A percentile compares a stretch with the other conserved stretches of the same genome.
phyloP scores from a whole-genome alignment of 2,329 filamentous ascomycete genomes.

The Bipolaris gigantea region DNA sequence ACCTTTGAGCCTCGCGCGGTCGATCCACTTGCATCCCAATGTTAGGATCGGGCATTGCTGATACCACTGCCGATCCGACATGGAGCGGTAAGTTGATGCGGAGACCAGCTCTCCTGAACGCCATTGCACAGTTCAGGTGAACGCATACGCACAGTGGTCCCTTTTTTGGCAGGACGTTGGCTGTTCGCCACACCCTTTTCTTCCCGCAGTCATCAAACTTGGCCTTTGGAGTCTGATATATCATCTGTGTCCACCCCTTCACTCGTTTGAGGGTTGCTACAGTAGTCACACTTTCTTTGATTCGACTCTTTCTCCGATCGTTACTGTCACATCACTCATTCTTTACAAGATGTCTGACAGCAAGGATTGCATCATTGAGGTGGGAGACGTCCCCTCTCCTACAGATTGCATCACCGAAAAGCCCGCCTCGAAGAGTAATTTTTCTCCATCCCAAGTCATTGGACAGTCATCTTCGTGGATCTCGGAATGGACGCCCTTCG shows the following conservation, averaged over 20 bases:
- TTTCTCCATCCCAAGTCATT: constrained; percentile 3
- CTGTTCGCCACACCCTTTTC: constrained; percentile 4
- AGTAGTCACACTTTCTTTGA: constrained; percentile 32
- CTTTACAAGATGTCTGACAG: constrained; percentile 28
- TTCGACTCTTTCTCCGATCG: constrained; percentile 17
- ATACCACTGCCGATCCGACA: constrained; percentile 11
- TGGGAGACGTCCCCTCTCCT: constrained; percentile 24
- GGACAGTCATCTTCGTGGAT: constrained; percentile 34
- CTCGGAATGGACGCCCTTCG: constrained; percentile 49
- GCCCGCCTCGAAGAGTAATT: constrained; percentile 3
- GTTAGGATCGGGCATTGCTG: constrained; percentile 4
- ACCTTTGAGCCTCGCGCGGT: constrained; percentile 1
- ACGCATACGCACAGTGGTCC: constrained; percentile 3
- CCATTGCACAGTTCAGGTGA: constrained; percentile 8
- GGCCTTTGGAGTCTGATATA: constrained; percentile 2
- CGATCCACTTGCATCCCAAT: constrained; percentile 7
- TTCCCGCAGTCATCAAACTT: not conserved
- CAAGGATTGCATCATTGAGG: constrained; percentile 26
- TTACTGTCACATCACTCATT: constrained; percentile 13
- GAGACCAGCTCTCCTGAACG: constrained; percentile 3
- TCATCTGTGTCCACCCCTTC: constrained; percentile 7
- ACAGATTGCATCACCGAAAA: constrained; percentile 12
- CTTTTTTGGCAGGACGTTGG: constrained; percentile 4
- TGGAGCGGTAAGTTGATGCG: constrained; percentile 1
- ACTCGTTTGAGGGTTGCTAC: constrained; percentile 4